Evolutionary conservation across 2,329 filamentous ascomycete species (phyloP), one percentile per base, ranked within the genome.

Genomic region (Cladobotryum mycophilum): DNA sequence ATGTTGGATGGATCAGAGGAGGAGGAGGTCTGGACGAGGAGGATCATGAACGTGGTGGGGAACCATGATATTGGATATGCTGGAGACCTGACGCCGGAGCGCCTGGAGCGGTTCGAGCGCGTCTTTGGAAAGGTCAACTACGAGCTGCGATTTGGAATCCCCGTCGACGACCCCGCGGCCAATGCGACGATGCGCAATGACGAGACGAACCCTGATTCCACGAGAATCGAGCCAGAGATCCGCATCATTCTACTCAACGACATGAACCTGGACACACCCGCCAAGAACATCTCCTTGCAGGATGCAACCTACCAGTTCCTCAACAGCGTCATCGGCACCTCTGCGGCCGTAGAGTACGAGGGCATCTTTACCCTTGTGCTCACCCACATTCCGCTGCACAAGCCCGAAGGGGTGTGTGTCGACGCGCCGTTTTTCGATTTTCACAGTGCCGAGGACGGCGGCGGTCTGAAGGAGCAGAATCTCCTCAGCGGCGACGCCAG

Each of bases 21-120:
- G 45, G 70, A 72, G 6, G 68, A 73, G 5, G 67, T 69, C 2
- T 97, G 93, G 93, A 69, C 76, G n/a, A 78, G 74, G 38, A 80
- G 86, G 49, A 76, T 96, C 56, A 89, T 99, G 65, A 95, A 96
- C 59, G 82, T 97, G 22, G 90, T 84, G 0, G 93, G 93, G 1
- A 99, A 99, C 63, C 93, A 99, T 65, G 93, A 99, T 67, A 85
- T 99, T 62, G 93, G 93, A 34, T 99, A 99, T 65, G 89, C 91
- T 0, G 93, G 93, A 3, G 93, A 99, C 67, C 78, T 97, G 54
- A 89, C 86, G 38, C 71, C 77, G n/a, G 76, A 82, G 54, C 82
- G 90, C 3, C 75, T 96, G 49, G 74, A 81, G 25, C 81, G 93
- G 1, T 99, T 97, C 64, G 90, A 96, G 69, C 76, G 78, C 18